phyloP scores from a whole-genome alignment of 139 green algal genomes.

The Coccomyxa sp. region DNA sequence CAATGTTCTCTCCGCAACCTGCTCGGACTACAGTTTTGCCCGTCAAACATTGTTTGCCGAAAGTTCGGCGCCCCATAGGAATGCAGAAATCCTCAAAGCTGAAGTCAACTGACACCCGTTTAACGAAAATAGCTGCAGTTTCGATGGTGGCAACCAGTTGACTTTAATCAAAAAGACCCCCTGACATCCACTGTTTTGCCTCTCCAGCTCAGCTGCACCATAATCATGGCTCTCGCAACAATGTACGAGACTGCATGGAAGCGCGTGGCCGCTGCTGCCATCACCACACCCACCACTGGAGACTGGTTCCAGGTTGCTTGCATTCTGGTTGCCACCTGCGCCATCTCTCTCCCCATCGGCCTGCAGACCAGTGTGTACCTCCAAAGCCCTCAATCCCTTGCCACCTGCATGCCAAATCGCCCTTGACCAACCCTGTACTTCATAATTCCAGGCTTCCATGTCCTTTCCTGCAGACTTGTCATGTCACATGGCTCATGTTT shows the following conservation, averaged over 20 bases:
- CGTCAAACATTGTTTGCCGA: no score
- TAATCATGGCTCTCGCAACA: not conserved
- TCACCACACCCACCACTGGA: not conserved
- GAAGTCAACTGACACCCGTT: no score
- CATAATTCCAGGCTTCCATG: not conserved
- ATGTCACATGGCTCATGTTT: not conserved
- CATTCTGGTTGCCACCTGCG: not conserved
- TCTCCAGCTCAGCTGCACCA: no score
- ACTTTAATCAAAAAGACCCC: no score
- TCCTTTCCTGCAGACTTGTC: not conserved
- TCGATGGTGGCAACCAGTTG: no score
- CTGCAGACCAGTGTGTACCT: not conserved
- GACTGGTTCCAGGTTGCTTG: not conserved
- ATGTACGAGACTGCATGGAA: not conserved
- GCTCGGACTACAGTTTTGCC: no score
- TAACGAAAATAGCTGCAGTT: no score
- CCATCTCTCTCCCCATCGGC: not conserved
- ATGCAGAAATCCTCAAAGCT: no score
- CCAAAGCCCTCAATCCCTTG: not conserved
- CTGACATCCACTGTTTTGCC: no score
- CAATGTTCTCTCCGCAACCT: no score
- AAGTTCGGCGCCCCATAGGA: no score
- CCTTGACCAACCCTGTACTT: not conserved
- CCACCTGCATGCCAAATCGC: not conserved
- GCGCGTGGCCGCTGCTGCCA: not conserved